phyloP scores from a whole-genome alignment of 1,139 yeast species.

The Zygoascus hellenicus region DNA sequence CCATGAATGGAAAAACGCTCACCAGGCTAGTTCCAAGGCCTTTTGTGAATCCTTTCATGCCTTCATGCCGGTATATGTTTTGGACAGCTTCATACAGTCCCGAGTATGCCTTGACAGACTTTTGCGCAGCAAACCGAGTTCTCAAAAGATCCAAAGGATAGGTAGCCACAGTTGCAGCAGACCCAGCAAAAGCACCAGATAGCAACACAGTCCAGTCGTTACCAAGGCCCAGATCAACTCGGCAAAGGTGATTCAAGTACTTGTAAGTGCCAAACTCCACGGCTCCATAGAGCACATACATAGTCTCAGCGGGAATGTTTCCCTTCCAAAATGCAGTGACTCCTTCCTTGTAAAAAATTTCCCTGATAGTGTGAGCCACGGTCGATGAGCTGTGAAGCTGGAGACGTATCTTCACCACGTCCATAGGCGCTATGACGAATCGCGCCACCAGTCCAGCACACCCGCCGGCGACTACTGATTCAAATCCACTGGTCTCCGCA shows the following conservation, averaged over 20 bases:
- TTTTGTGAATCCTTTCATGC: constrained; percentile 52
- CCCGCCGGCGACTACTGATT: constrained; percentile 60
- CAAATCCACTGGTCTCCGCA: constrained; percentile 29
- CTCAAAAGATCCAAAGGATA: constrained; percentile 87
- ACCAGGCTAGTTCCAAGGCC: constrained; percentile 61
- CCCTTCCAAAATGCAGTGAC: constrained; percentile 84
- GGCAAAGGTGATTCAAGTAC: constrained; percentile 43
- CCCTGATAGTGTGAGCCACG: constrained; percentile 33
- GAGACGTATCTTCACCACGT: constrained; percentile 77
- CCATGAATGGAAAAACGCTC: constrained; percentile 61
- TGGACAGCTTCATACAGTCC: constrained; percentile 32
- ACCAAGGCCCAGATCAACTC: constrained; percentile 42
- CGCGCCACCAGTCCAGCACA: constrained; percentile 55
- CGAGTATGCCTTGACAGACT: constrained; percentile 31
- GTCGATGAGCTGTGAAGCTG: constrained; percentile 48
- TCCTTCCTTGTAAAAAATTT: constrained; percentile 48
- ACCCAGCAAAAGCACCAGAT: constrained; percentile 76
- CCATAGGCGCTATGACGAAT: constrained; percentile 81
- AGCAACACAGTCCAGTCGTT: constrained; percentile 34
- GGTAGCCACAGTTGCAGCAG: constrained; percentile 61
- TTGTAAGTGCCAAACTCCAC: constrained; percentile 75
- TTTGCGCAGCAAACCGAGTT: constrained; percentile 62
- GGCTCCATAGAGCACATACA: constrained; percentile 83
- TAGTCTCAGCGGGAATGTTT: constrained; percentile 81
- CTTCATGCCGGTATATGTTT: constrained; percentile 45